Conservation (phyloP, 257 asterid species). For the Scutellaria galericulata region DNA sequence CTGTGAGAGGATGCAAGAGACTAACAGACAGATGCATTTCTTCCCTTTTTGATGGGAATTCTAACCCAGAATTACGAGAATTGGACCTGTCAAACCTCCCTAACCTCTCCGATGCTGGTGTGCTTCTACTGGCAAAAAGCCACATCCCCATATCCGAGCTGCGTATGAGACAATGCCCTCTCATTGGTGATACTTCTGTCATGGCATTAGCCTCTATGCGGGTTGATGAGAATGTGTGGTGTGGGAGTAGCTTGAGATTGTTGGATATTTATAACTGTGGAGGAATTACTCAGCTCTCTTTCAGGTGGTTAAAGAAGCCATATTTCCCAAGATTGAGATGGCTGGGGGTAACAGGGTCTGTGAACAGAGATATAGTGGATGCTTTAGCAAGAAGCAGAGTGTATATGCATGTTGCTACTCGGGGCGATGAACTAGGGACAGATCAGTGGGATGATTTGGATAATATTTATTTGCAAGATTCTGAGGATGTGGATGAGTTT, state of each 20-base stretch:
- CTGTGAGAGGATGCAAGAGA: constrained; percentile 89
- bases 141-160: constrained; percentile 73
- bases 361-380: constrained; percentile 67
- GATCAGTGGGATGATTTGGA: constrained; percentile 70
- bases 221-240: constrained; percentile 64
- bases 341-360: constrained; percentile 73
- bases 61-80: constrained; percentile 63
- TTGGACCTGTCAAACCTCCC: constrained; percentile 87
- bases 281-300: constrained; percentile 75
- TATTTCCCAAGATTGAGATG: constrained; percentile 93
- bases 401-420: constrained; percentile 57
- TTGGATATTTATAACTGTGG: constrained; percentile 92
- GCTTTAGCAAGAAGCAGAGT: constrained; percentile 67
- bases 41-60: constrained; percentile 57
- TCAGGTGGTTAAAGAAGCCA: constrained; percentile 84
- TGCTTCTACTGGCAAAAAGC: constrained; percentile 68
- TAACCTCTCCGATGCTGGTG: constrained; percentile 70
- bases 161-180: constrained; percentile 90
- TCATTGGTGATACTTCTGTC: constrained; percentile 80
- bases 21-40: constrained; percentile 81
- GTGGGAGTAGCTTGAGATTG: constrained; percentile 71
- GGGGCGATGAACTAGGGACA: constrained; percentile 81
- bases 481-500: constrained; percentile 76
- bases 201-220: constrained; percentile 88
- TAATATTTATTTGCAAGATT: constrained; percentile 58